These are phyloP conservation scores for Russula sp. DNA, from an alignment of 768 basidiomycete genomes.

Conservation along the genomic window DNA sequence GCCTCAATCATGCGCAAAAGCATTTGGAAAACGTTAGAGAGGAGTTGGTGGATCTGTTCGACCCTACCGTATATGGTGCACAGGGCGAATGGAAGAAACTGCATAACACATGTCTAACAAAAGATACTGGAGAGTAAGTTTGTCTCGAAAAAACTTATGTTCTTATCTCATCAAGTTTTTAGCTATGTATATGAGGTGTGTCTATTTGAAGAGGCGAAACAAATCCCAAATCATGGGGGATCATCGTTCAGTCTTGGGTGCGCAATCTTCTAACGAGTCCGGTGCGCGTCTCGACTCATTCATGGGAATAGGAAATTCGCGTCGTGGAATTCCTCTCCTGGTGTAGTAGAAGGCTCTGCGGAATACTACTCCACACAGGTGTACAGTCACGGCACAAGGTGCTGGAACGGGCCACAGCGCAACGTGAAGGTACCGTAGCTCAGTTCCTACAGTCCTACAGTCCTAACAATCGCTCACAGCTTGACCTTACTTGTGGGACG, in stretches of 20 bases:
- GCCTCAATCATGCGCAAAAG: constrained; percentile 50
- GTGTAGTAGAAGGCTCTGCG: constrained; percentile 55
- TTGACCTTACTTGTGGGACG: constrained; percentile 79
- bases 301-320: constrained; percentile 56
- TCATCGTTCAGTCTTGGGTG: constrained; percentile 79
- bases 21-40: constrained; percentile 54
- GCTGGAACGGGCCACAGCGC: constrained; percentile 96
- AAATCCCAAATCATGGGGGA: constrained; percentile 83
- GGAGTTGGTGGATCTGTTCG: constrained; percentile 65
- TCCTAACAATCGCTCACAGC: constrained; percentile 43
- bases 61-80: constrained; percentile 61
- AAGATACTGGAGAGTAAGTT: constrained; percentile 86
- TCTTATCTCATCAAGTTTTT: constrained; percentile 9
- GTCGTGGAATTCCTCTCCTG: constrained; percentile 70
- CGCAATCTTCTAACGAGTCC: constrained; percentile 32
- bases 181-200: constrained; percentile 96
- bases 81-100: constrained; percentile 97
- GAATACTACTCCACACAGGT: constrained; percentile 80
- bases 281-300: neutral
- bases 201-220: constrained; percentile 82
- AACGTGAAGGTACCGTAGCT: constrained; percentile 61
- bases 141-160: neutral
- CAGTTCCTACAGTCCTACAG: neutral
- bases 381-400: constrained; percentile 82
- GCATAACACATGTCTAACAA: constrained; percentile 73